Base-by-base conservation (phyloP, 768 basidiomycete genomes). In the Leccinum fibrillosum region DNA sequence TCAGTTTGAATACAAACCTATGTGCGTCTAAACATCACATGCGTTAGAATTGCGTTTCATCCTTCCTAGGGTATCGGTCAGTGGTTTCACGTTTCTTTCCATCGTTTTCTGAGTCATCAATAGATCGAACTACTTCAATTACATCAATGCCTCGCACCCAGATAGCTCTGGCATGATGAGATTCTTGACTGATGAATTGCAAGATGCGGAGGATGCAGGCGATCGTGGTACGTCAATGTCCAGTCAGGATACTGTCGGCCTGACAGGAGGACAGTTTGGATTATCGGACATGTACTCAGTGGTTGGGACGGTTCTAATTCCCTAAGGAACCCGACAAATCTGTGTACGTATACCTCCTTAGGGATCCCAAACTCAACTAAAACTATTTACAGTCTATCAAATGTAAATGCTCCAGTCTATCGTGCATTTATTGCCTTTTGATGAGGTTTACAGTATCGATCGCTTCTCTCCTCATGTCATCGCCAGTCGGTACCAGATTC, bases 401-500 rank as follows among this genome's bases (percentile, higher is more conserved):
- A 82, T 82, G 80, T 82, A 47, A 50, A 39, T 9, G 17, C 21
- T 25, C 23, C 19, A 37, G 25, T 30, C 49, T 30, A 54, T 57
- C 8, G 2, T 53, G 19, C 10, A 28, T 4, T 52, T 3, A 0
- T 25, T 21, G 44, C 26, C 35, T 32, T 47, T 26, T 45, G 35
- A 56, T 34, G 21, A 53, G 25, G 7, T 54, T 45, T 34, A 44
- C 52, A 89, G 87, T 55, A 83, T 90, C 55, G 88, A 90, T 64
- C 85, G 88, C n/a, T 90, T 79, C 70, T 85, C 87, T 8, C 88
- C 88, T 30, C 88, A 90, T 64, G 88, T 89, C 55, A 86, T 90
- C 60, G 85, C 87, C 47, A 86, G 86, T 88, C 54, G 45, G 86
- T 78, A 45, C 11, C n/a, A 13, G 28, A 23, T 37, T 26, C 2